phyloP scores from a whole-genome alignment of 129 eudicot genomes.

The Solidago caesia region DNA sequence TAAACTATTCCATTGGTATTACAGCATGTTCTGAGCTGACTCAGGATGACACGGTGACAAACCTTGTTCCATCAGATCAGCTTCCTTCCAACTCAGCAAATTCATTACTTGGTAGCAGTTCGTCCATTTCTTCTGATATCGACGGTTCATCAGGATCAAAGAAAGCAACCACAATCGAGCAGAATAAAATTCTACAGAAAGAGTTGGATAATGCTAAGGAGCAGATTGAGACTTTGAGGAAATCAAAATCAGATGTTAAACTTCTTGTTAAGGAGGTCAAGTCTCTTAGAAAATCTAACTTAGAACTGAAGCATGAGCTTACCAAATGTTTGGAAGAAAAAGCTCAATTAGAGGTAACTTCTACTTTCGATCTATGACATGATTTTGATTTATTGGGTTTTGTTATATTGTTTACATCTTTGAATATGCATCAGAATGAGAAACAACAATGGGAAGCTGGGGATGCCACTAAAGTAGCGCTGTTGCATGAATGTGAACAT shows the following conservation, averaged over 20 bases:
- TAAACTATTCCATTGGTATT: constrained; percentile 27
- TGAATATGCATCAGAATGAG: constrained; percentile 45
- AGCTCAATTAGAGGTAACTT: constrained; percentile 56
- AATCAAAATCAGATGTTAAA: constrained; percentile 55
- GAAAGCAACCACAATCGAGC: constrained; percentile 37
- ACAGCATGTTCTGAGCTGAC: constrained; percentile 61
- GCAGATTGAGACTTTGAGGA: constrained; percentile 45
- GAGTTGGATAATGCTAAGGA: constrained; percentile 53
- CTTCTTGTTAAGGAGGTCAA: constrained; percentile 58
- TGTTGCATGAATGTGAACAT: constrained; percentile 57
- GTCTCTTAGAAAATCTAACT: constrained; percentile 56
- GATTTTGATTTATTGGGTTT: neutral
- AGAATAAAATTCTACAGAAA: constrained; percentile 51
- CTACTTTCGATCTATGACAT: neutral
- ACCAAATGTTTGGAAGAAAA: constrained; percentile 51
- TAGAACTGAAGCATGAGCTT: constrained; percentile 69
- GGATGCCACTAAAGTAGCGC: constrained; percentile 33
- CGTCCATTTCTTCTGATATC: constrained; percentile 42
- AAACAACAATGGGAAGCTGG: constrained; percentile 39
- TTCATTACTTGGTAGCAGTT: constrained; percentile 30
- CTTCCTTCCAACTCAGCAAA: constrained; percentile 26
- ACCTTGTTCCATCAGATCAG: constrained; percentile 38
- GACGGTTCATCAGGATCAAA: constrained; percentile 42
- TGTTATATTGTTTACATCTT: neutral
- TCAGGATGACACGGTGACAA: constrained; percentile 35